Percentiles rank a stretch among this genome's conserved stretches.
Conservation (phyloP, 495 filamentous ascomycete species). For the Penicillium ucsense region DNA sequence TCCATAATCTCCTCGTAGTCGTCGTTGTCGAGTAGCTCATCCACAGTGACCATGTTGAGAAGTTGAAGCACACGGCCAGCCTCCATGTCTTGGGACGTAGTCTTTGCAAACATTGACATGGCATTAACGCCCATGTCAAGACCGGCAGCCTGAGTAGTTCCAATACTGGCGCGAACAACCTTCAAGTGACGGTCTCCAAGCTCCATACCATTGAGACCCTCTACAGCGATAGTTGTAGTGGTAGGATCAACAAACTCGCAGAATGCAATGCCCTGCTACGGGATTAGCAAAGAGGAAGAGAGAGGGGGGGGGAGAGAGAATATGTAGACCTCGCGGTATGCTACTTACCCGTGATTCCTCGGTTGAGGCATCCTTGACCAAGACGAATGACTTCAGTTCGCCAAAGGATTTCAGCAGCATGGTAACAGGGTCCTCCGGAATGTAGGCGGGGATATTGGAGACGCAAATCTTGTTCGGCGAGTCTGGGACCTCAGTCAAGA, state of each 20-base stretch:
- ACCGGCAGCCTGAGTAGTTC: slow-evolving; percentile 78
- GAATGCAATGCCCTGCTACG: slow-evolving; percentile 79
- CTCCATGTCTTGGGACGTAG: slow-evolving; percentile 67
- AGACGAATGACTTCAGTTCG: slow-evolving; percentile 81
- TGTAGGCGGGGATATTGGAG: slow-evolving; percentile 75
- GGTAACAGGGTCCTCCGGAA: slow-evolving; percentile 81
- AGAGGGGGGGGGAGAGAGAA: too few species aligned
- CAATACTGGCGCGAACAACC: slow-evolving; percentile 82
- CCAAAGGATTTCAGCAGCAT: slow-evolving; percentile 87
- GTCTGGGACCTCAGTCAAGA: slow-evolving; percentile 77
- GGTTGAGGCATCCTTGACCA: slow-evolving; percentile 79
- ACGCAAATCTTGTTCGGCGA: slow-evolving; percentile 93
- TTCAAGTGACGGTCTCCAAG: slow-evolving; percentile 78
- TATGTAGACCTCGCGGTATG: not conserved
- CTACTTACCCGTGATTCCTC: slow-evolving; percentile 76
- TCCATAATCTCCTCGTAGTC: slow-evolving; percentile 97
- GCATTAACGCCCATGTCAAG: slow-evolving; percentile 94
- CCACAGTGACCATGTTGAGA: slow-evolving; percentile 94
- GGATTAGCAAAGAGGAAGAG: slow-evolving; percentile 11
- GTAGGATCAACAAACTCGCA: slow-evolving; percentile 81
- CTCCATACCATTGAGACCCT: slow-evolving; percentile 87
- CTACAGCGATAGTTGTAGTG: slow-evolving; percentile 74
- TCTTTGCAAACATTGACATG: slow-evolving; percentile 97
- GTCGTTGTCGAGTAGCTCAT: slow-evolving; percentile 87
- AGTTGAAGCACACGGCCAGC: slow-evolving; percentile 77